phyloP scores from a whole-genome alignment of 192 early-diverging fungal species.

The Coemansia brasiliensis region DNA sequence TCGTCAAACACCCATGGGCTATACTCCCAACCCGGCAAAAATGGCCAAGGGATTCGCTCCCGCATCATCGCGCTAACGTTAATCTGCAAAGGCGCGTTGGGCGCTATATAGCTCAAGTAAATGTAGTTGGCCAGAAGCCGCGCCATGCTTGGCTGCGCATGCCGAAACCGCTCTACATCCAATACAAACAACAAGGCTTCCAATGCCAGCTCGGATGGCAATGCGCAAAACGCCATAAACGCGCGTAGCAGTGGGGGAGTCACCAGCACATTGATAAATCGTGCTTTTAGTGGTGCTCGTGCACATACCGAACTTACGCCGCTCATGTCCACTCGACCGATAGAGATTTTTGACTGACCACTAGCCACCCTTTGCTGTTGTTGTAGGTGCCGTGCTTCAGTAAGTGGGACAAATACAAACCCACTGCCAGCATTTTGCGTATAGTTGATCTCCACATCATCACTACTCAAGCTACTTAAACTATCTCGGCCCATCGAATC shows the following conservation, averaged over 20 bases:
- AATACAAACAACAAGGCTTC: slow-evolving; percentile 83
- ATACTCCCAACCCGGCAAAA: slow-evolving; percentile 57
- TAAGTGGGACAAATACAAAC: slow-evolving; percentile 14
- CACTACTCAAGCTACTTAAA: slow-evolving; percentile 17
- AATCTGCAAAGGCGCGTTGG: slow-evolving; percentile 65
- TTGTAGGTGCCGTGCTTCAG: not conserved
- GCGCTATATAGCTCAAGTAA: slow-evolving; percentile 72
- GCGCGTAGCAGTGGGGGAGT: slow-evolving; percentile 26
- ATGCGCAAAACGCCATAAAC: slow-evolving; percentile 51
- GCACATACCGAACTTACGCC: slow-evolving; percentile 20
- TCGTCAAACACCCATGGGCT: slow-evolving; percentile 79
- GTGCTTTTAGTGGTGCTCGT: slow-evolving; percentile 45
- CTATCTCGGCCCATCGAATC: slow-evolving; percentile 22
- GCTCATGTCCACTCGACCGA: slow-evolving; percentile 10
- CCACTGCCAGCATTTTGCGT: not conserved
- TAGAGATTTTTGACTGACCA: slow-evolving; percentile 3
- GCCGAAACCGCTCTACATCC: slow-evolving; percentile 78
- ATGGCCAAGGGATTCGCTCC: slow-evolving; percentile 71
- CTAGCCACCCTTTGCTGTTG: not conserved
- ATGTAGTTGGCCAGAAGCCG: slow-evolving; percentile 67
- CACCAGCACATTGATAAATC: slow-evolving; percentile 53
- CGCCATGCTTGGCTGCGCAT: slow-evolving; percentile 51
- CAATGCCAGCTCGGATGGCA: slow-evolving; percentile 69
- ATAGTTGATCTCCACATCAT: slow-evolving; percentile 12
- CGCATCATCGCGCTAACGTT: slow-evolving; percentile 72